Evolutionary conservation across 1,284 basidiomycete genomes (phyloP), one percentile per base, ranked within the genome.

Genomic region (Volvariella volvacea): DNA sequence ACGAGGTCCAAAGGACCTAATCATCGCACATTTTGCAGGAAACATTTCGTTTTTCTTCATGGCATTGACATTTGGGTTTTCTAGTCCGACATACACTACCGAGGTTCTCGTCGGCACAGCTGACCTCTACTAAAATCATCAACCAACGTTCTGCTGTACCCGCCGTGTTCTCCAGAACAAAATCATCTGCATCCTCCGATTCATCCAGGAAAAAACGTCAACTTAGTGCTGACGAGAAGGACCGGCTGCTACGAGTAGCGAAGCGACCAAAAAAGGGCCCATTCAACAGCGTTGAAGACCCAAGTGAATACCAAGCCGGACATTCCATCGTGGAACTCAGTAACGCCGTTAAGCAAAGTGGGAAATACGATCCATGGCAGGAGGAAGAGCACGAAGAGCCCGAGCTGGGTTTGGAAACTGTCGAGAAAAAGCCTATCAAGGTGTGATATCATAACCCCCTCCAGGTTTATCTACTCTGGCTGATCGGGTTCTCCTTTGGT

Each of bases 81-180:
- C 3, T 50, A 88, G 84, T 82, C 48, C 76, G 82, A 47, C 74
- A 70, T 52, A 60, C 63, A 3, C 55, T 83, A 2, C 77, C 75
- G 10, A 72, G 73, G 50, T 81, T 74, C 55, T 78, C 78, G 14
- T 66, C 62, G 19, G 55, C 67, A 1, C 66, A 74, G 39, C 69
- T 95, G 17, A 88, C 81, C 30, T 89, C 88, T 0, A 71, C 86
- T 3, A 88, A 90, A 68, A 87, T 96, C 36, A 78, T 98, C 14
- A 64, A 78, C 0, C 79, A 91, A 61, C 84, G 90, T 22, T 92
- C 89, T 2, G 88, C 90, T 16, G 76, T 92, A 2, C 91, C 92
- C 10, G 88, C 92, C 0, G 78, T 94, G 36, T 66, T 75, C 42
- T 83, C 89, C 45, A 73, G 64, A 21, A 53, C 49, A n/a, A 70